phyloP scores from a whole-genome alignment of 257 asterid species.

The Solanum dulcamara region DNA sequence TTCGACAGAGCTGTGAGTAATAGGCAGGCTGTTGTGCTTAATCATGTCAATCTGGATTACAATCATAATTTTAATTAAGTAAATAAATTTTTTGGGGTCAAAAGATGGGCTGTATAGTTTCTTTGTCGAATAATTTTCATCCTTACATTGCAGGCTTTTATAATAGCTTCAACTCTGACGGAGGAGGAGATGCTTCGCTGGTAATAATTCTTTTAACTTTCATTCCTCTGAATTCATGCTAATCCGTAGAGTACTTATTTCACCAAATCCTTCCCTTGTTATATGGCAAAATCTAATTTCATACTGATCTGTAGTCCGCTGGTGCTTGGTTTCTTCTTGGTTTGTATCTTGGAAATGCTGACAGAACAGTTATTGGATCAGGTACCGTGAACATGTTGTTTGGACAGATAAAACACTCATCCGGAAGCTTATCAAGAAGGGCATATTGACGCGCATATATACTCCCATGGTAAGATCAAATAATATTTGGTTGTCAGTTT shows the following conservation, averaged over 20 bases:
- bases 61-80: background rate
- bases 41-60: background rate
- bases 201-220: conserved; percentile 7
- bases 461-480: conserved; percentile 24
- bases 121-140: background rate
- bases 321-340: background rate
- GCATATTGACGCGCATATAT: conserved; percentile 24
- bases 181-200: conserved; percentile 39
- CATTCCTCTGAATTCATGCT: background rate
- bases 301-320: background rate
- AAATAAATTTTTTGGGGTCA: background rate
- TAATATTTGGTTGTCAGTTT: background rate
- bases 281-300: background rate
- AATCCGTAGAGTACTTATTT: background rate
- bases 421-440: conserved; percentile 16
- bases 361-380: background rate
- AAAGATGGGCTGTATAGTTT: background rate
- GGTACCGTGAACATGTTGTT: conserved; percentile 35
- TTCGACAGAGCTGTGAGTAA: conserved; percentile 72
- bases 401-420: conserved; percentile 22
- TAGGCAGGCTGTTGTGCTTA: background rate
- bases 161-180: conserved; percentile 31
- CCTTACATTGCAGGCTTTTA: conserved; percentile 28
- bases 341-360: background rate
- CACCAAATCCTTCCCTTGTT: background rate